These are phyloP conservation scores for Lipomyces starkeyi DNA, from an alignment of 805 yeast species.

Conservation along the genomic window DNA sequence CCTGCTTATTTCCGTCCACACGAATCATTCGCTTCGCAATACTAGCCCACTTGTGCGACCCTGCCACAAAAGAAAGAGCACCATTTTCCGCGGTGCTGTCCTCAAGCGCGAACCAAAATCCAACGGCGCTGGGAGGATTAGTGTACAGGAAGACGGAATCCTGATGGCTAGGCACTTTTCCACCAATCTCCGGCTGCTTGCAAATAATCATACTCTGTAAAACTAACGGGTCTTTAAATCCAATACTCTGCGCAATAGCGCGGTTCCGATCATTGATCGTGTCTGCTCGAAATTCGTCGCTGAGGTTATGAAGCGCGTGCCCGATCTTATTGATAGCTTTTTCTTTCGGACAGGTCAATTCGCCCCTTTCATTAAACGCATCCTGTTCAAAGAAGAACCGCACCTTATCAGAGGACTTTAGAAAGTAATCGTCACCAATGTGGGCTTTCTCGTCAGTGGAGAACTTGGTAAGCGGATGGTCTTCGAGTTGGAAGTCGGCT, in stretches of 20 bases:
- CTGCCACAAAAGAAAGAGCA: constrained; percentile 70
- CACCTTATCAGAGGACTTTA: constrained; percentile 71
- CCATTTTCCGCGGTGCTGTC: constrained; percentile 73
- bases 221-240: constrained; percentile 68
- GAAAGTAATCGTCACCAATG: constrained; percentile 74
- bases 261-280: constrained; percentile 60
- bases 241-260: constrained; percentile 58
- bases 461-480: constrained; percentile 74
- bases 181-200: constrained; percentile 76
- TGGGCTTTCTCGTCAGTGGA: constrained; percentile 63
- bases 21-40: constrained; percentile 69
- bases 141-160: constrained; percentile 78
- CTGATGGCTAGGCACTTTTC: constrained; percentile 77
- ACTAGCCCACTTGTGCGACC: constrained; percentile 65
- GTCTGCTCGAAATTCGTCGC: constrained; percentile 55
- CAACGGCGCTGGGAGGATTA: constrained; percentile 71
- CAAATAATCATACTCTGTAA: constrained; percentile 80
- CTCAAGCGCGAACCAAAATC: constrained; percentile 83
- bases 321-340: constrained; percentile 77
- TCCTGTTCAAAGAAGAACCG: constrained; percentile 73
- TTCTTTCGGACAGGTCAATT: constrained; percentile 58
- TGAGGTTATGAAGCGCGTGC: constrained; percentile 70
- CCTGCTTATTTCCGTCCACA: constrained; percentile 54
- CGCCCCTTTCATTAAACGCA: constrained; percentile 63
- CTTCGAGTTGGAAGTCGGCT: constrained; percentile 55